These are phyloP conservation scores for Neurospora discreta DNA, from an alignment of 495 filamentous ascomycete species.

Conservation along the genomic window DNA sequence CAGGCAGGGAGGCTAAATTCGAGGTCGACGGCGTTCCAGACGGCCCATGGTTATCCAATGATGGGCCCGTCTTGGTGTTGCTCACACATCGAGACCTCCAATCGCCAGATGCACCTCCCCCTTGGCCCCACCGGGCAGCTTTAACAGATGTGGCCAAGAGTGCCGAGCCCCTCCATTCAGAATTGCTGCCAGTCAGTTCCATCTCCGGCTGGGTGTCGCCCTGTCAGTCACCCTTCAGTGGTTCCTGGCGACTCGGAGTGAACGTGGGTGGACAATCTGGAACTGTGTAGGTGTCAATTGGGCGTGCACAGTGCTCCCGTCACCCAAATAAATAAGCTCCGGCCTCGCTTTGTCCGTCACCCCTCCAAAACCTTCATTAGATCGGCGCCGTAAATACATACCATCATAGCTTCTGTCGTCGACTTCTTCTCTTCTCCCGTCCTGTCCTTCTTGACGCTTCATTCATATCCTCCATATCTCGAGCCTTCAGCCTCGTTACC, in stretches of 20 bases:
- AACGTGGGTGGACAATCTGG: neutral
- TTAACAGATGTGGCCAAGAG: constrained; percentile 5
- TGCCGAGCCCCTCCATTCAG: constrained; percentile 7
- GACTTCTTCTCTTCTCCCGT: neutral
- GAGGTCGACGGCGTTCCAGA: neutral
- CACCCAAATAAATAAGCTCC: constrained; percentile 19
- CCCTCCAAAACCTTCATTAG: constrained; percentile 1
- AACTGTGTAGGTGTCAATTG: neutral
- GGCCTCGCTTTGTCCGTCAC: constrained; percentile 6
- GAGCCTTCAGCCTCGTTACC: neutral
- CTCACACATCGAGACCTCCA: neutral
- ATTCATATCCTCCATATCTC: constrained; percentile 6
- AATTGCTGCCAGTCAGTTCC: constrained; percentile 8
- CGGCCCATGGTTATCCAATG: neutral
- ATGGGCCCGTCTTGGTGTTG: neutral
- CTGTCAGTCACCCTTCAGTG: too few species aligned
- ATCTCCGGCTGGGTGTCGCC: too few species aligned
- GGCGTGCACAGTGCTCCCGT: neutral
- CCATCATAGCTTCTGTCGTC: neutral
- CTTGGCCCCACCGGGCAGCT: constrained; percentile 1
- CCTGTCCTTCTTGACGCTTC: neutral
- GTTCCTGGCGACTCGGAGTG: neutral
- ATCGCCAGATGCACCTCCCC: constrained; percentile 2
- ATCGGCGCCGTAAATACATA: neutral
- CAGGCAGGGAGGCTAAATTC: neutral